These are phyloP conservation scores for Fusarium setosum DNA, from an alignment of 2,329 filamentous ascomycete genomes.

Conservation along the genomic window DNA sequence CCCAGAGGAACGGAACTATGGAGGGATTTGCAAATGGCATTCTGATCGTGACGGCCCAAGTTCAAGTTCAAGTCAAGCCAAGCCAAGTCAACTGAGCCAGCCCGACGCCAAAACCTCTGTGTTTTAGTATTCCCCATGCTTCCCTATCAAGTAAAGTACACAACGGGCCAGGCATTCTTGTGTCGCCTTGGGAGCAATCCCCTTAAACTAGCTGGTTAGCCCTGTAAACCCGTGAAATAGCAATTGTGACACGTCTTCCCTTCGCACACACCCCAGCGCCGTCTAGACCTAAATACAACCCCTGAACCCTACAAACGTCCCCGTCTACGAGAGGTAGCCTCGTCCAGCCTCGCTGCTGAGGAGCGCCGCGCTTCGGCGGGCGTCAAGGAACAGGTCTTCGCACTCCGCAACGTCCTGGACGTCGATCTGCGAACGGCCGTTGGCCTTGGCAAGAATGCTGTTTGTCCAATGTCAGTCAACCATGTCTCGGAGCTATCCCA, in stretches of 20 bases:
- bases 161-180: conserved; percentile 38
- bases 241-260: conserved; percentile 45
- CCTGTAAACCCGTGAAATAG: conserved; percentile 37
- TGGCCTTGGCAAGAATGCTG: conserved; percentile 89
- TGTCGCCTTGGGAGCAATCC: conserved; percentile 17
- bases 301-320: background rate
- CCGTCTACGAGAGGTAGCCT: conserved; percentile 70
- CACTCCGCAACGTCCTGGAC: conserved; percentile 83
- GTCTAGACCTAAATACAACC: conserved; percentile 27
- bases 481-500: conserved; percentile 43
- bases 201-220: conserved; percentile 21
- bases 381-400: conserved; percentile 86
- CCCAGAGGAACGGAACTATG: conserved; percentile 5
- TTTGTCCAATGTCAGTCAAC: conserved; percentile 47
- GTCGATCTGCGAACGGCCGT: conserved; percentile 81
- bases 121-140: conserved; percentile 31
- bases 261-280: conserved; percentile 32
- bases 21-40: conserved; percentile 26
- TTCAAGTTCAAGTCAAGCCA: too few relatives aligned
- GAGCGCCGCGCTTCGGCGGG: conserved; percentile 79
- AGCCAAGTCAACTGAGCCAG: conserved; percentile 39
- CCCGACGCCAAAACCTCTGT: conserved; percentile 42
- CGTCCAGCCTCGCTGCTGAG: conserved; percentile 71
- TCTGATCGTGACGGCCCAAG: conserved; percentile 35
- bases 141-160: conserved; percentile 43